These are phyloP conservation scores for Exophiala alcalophila DNA, from an alignment of 2,329 filamentous ascomycete genomes.

Conservation along the genomic window DNA sequence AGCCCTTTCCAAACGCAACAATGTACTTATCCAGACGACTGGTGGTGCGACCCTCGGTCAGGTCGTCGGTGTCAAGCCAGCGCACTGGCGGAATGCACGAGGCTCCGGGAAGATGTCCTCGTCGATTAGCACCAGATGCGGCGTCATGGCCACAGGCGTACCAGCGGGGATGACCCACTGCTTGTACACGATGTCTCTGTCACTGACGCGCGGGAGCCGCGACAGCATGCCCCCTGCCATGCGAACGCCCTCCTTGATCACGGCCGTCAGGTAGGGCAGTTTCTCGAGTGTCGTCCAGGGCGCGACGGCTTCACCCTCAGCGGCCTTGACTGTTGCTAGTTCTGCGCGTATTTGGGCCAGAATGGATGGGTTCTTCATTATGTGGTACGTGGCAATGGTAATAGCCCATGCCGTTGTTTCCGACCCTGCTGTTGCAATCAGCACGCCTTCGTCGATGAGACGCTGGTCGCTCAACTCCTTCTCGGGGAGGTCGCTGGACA, in stretches of 20 bases:
- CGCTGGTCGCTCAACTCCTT: slow-evolving; percentile 31
- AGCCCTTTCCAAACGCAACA: slow-evolving; percentile 39
- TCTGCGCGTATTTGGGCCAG: slow-evolving; percentile 16
- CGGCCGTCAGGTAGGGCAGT: slow-evolving; percentile 33
- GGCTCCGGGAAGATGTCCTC: slow-evolving; percentile 36
- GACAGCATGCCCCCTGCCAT: slow-evolving; percentile 27
- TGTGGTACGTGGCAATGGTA: slow-evolving; percentile 25
- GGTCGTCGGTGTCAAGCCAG: slow-evolving; percentile 30
- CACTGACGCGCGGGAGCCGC: slow-evolving; percentile 23
- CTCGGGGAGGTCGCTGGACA: slow-evolving; percentile 23
- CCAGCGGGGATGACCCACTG: slow-evolving; percentile 35
- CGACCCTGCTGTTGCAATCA: slow-evolving; percentile 29
- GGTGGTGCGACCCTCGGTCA: slow-evolving; percentile 12
- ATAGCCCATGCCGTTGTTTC: slow-evolving; percentile 27
- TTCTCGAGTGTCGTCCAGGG: slow-evolving; percentile 31
- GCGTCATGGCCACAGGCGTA: slow-evolving; percentile 33
- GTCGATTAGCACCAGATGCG: slow-evolving; percentile 34
- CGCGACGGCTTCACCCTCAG: slow-evolving; percentile 16
- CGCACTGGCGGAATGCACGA: slow-evolving; percentile 34
- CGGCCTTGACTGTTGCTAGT: slow-evolving; percentile 13
- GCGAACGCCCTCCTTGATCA: slow-evolving; percentile 35
- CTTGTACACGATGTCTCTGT: slow-evolving; percentile 33
- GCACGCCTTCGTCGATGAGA: slow-evolving; percentile 35
- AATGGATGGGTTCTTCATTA: slow-evolving; percentile 20
- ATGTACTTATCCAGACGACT: slow-evolving; percentile 34